phyloP scores from a whole-genome alignment of 768 basidiomycete species.

The Leccinum rimulosum region DNA sequence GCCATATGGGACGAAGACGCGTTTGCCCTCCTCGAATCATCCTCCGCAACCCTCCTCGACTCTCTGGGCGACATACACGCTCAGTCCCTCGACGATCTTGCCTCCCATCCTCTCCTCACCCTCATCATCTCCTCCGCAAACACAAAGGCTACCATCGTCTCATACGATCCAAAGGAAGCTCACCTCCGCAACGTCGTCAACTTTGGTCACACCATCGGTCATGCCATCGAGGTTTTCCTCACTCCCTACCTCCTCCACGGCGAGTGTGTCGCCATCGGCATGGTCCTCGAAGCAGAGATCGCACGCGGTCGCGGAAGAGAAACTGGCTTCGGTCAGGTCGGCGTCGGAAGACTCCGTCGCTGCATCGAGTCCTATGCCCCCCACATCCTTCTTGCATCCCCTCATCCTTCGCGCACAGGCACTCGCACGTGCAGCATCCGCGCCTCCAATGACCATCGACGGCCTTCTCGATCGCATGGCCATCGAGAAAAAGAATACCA shows the following conservation, averaged over 20 bases:
- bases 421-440: constrained; percentile 19
- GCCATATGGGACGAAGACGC: constrained; percentile 97
- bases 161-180: constrained; percentile 94
- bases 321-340: constrained; percentile 78
- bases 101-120: constrained; percentile 83
- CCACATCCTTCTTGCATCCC: constrained; percentile 76
- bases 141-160: constrained; percentile 96
- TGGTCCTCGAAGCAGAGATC: constrained; percentile 95
- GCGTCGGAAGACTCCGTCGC: constrained; percentile 83
- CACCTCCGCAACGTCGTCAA: constrained; percentile 98
- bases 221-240: constrained; percentile 95
- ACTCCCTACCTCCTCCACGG: constrained; percentile 94
- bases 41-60: constrained; percentile 78
- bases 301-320: constrained; percentile 73
- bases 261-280: constrained; percentile 93
- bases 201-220: constrained; percentile 97
- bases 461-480: constrained; percentile 90
- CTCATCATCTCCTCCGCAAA: constrained; percentile 92
- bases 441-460: constrained; percentile 53
- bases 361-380: constrained; percentile 91
- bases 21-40: constrained; percentile 85
- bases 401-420: constrained; percentile 46
- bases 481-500: constrained; percentile 97
- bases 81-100: constrained; percentile 57
- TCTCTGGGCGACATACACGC: constrained; percentile 68